These are phyloP conservation scores for Mortierella claussenii DNA, from an alignment of 192 early-diverging fungal species.

Conservation along the genomic window DNA sequence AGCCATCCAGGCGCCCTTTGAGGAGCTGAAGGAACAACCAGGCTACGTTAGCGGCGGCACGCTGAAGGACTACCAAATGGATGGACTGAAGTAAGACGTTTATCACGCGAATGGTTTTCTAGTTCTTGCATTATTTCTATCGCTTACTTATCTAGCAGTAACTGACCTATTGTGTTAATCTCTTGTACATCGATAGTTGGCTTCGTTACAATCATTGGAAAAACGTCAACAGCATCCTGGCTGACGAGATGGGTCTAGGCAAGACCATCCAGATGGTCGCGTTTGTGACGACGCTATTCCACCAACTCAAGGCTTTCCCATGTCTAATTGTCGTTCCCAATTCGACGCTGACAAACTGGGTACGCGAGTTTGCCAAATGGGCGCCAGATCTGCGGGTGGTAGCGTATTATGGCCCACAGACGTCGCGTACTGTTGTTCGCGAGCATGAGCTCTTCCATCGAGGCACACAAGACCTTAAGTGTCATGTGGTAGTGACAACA, in stretches of 20 bases:
- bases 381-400: slow-evolving; percentile 69
- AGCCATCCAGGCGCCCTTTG: slow-evolving; percentile 46
- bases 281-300: slow-evolving; percentile 61
- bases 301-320: slow-evolving; percentile 62
- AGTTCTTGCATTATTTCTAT: neutral
- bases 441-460: slow-evolving; percentile 64
- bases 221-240: slow-evolving; percentile 67
- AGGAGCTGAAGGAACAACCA: slow-evolving; percentile 66
- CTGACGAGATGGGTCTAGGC: slow-evolving; percentile 83
- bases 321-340: slow-evolving; percentile 77
- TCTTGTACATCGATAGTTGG: slow-evolving; percentile 59
- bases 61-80: slow-evolving; percentile 74
- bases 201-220: slow-evolving; percentile 74
- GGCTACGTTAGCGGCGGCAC: slow-evolving; percentile 61
- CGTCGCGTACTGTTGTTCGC: slow-evolving; percentile 57
- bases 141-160: too few species aligned
- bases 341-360: slow-evolving; percentile 74
- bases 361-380: slow-evolving; percentile 78
- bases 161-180: neutral
- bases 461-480: slow-evolving; percentile 53
- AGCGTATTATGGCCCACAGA: slow-evolving; percentile 62
- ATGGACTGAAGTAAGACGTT: slow-evolving; percentile 62
- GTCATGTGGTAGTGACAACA: slow-evolving; percentile 76
- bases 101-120: slow-evolving; percentile 2
- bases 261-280: slow-evolving; percentile 82